Evolutionary conservation across 495 filamentous ascomycete genomes (phyloP).

Genomic region (Aspergillus steynii): DNA sequence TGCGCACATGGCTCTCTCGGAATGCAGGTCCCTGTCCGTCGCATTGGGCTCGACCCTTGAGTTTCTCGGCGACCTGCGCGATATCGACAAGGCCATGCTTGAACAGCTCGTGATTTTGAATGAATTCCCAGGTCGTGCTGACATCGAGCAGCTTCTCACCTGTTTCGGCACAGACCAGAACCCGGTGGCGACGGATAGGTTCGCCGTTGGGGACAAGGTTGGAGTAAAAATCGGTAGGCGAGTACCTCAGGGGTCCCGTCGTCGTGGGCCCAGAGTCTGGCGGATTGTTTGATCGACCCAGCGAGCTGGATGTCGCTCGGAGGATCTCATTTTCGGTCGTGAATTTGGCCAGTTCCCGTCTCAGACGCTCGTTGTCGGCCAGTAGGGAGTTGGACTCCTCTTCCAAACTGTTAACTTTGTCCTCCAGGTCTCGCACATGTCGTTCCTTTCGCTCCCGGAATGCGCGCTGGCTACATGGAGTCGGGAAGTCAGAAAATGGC

Average conservation of each 20-base stretch:
- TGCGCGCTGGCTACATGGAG: constrained; percentile 73
- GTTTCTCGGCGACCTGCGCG: constrained; percentile 67
- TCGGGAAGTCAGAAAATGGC: not conserved
- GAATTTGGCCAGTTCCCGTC: constrained; percentile 75
- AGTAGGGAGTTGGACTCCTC: constrained; percentile 52
- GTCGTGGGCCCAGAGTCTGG: constrained; percentile 30
- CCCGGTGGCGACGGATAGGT: constrained; percentile 61
- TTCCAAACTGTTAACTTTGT: constrained; percentile 75
- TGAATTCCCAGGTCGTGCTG: constrained; percentile 86
- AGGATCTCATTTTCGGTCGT: constrained; percentile 92
- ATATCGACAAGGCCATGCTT: constrained; percentile 84
- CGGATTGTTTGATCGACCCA: constrained; percentile 22
- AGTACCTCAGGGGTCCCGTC: constrained; percentile 73
- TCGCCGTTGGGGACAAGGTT: constrained; percentile 39
- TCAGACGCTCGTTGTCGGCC: constrained; percentile 81
- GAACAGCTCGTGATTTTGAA: constrained; percentile 79
- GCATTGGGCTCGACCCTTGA: constrained; percentile 79
- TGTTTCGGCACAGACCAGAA: constrained; percentile 61
- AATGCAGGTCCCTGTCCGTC: constrained; percentile 92
- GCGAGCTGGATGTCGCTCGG: constrained; percentile 63
- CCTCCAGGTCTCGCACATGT: constrained; percentile 89
- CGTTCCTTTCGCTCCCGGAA: constrained; percentile 96
- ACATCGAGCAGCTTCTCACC: constrained; percentile 80
- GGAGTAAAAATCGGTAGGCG: constrained; percentile 65
- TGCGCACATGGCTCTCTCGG: constrained; percentile 69